Base-by-base conservation (phyloP, 2,329 filamentous ascomycete genomes). In the Rugonectria rugulosa region DNA sequence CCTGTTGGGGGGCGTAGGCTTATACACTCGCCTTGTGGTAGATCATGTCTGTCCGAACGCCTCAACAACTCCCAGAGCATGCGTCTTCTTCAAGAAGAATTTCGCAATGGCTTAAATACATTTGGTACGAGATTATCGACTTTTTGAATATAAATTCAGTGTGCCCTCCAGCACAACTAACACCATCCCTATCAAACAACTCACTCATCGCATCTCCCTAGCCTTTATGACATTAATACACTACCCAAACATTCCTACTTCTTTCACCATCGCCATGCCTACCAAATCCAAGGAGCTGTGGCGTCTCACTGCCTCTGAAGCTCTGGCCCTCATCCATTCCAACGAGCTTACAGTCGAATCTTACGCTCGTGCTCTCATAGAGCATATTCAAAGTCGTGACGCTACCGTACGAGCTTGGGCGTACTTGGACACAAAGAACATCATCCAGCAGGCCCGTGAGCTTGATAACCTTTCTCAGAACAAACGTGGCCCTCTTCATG, bases 401-500 rank as follows among this genome's bases (percentile, higher is more conserved):
- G 58, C 68, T 11, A 61, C 70, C 2, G 76, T 84, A 9, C 74
- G 81, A 59, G 82, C 81, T 7, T 84, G 82, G 82, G 80, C 73
- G 0, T 76, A 79, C 56, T 67, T 83, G 2, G 69, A 81, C 50
- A 72, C 72, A 0, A 70, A 75, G 0, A 66, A 72, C 14, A 77
- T 86, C 3, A 68, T 86, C 2, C 61, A 72, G 6, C 77, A 81
- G 46, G 85, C 85, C 3, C 74, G 70, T 32, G 65, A 68, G 19
- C 75, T 87, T 2, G 85, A 88, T 60, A 57, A 72, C 24, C 59
- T 86, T 1, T 79, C 82, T 0, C 50, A 57, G 1, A 73, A 76
- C 5, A 64, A 80, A 37, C 73, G 85, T 49, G 84, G 84, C 0
- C 82, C 81, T 0, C 71, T 88, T 1, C 83, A 87, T 63, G 85